Evolutionary conservation across 1,139 yeast genomes (phyloP).

Genomic region (Debaryomyces robertsiae): DNA sequence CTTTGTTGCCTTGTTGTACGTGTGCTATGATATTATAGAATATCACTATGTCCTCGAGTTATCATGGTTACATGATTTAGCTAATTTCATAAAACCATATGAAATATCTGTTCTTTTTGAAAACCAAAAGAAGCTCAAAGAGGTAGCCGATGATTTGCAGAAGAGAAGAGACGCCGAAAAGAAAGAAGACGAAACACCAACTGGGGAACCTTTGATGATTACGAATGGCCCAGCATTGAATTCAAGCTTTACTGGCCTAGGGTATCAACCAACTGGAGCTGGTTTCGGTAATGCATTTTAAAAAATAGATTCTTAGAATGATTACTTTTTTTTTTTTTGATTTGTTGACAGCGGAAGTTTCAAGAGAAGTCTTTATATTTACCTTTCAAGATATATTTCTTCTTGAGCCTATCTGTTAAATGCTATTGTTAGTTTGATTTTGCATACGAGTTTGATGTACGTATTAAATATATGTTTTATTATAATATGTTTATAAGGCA

Average conservation of each 20-base stretch:
- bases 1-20: constrained; percentile 84
- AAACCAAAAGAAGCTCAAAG: constrained; percentile 67
- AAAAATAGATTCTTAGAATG: constrained; percentile 8
- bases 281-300: constrained; percentile 64
- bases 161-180: constrained; percentile 66
- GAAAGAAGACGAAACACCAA: constrained; percentile 50
- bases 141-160: constrained; percentile 68
- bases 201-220: constrained; percentile 63
- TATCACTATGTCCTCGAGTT: constrained; percentile 86
- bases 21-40: constrained; percentile 78
- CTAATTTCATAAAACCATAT: constrained; percentile 85
- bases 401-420: not conserved
- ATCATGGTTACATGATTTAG: constrained; percentile 85
- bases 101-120: constrained; percentile 81
- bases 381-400: constrained; percentile 2
- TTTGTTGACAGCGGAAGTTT: not conserved
- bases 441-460: constrained; percentile 9
- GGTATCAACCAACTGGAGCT: constrained; percentile 67
- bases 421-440: constrained; percentile 4
- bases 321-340: constrained; percentile 5
- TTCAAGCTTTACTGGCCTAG: constrained; percentile 37
- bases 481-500: constrained; percentile 7
- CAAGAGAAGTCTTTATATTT: constrained; percentile 1
- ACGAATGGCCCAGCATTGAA: constrained; percentile 56
- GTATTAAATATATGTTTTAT: constrained; percentile 9